phyloP scores from a whole-genome alignment of 2,329 filamentous ascomycete species.

The Ceratocystiopsis sp. region DNA sequence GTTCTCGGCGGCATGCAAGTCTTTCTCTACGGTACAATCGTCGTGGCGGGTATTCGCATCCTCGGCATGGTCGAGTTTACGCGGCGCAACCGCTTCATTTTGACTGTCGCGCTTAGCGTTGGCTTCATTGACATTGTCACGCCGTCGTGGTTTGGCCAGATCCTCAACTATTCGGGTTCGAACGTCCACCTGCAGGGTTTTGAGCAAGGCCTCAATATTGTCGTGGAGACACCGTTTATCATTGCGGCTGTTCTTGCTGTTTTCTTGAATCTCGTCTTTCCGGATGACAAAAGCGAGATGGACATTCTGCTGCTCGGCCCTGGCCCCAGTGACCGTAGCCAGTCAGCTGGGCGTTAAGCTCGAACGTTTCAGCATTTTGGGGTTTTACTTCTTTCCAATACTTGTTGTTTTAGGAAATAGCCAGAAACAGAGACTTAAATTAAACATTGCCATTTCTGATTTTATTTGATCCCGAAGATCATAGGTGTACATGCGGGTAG shows the following conservation, averaged over 20 bases:
- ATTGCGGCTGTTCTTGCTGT: constrained; percentile 25
- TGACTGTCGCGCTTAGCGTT: constrained; percentile 42
- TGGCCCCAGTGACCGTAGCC: not conserved
- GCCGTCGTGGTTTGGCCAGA: constrained; percentile 21
- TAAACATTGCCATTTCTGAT: no score
- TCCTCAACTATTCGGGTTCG: constrained; percentile 19
- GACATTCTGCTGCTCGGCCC: constrained; percentile 4
- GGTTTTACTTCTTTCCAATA: no score
- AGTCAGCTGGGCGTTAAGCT: no score
- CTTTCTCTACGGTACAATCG: constrained; percentile 50
- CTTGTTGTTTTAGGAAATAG: no score
- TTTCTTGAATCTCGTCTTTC: constrained; percentile 24
- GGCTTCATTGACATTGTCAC: constrained; percentile 33
- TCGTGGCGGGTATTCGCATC: constrained; percentile 48
- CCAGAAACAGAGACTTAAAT: not conserved
- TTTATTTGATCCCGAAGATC: no score
- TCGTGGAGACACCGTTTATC: constrained; percentile 24
- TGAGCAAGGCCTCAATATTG: constrained; percentile 22
- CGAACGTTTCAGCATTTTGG: no score
- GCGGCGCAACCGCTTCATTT: constrained; percentile 47
- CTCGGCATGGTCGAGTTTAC: constrained; percentile 46
- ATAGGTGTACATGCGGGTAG: no score
- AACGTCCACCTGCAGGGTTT: constrained; percentile 22
- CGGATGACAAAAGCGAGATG: constrained; percentile 11
- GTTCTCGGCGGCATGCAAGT: constrained; percentile 34